Base-by-base conservation (phyloP, 2,329 filamentous ascomycete species). In the Nigrospora osmanthi region DNA sequence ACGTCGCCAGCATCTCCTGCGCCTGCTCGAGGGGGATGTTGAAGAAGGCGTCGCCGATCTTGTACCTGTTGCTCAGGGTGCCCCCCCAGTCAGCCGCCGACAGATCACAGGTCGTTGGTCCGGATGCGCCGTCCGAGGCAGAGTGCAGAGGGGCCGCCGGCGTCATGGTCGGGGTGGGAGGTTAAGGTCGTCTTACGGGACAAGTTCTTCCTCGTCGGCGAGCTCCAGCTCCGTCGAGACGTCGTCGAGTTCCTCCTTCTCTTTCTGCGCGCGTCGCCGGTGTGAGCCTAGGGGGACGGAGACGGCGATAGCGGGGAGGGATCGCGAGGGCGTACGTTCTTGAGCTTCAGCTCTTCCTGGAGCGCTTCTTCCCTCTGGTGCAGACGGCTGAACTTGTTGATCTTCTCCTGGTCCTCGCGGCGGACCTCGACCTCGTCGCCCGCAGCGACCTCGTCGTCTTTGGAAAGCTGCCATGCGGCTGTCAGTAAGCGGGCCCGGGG, bases 241-340 rank as follows among this genome's bases (percentile, higher is more conserved):
- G 65, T 98, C 93, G 62, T 97, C 90, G 4, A 97, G 79, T 61
- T 97, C 93, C 67, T 98, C 93, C 70, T 96, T 97, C 66, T 97
- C 91, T 72, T 97, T 97, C 91, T 97, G 59, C 44, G 53, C 14
- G 13, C 38, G 44, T 40, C 34, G 46, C 44, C 23, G 49, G 59
- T 58, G 60, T 50, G 33, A 50, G 44, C 42, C 12, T 44, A 36
- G n/a, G 11, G 30, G 28, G 7, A 28, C 23, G 5, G 23, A 28
- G 23, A 39, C 30, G 31, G 33, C 37, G 36, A 40, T 34, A 36
- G 38, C 23, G 32, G 40, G 38, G 17, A 34, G 42, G 17, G 37
- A 23, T 4, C 44, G 51, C 40, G 30, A 15, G 11, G 5, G 39
- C 80, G 49, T 64, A 90, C 91, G 64, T 81, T 81, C 64, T 95